A percentile compares a stretch with the other conserved stretches of the same genome.
phyloP scores from a whole-genome alignment of 371 early-diverging fungal species.

The Rhizopus delemar region DNA sequence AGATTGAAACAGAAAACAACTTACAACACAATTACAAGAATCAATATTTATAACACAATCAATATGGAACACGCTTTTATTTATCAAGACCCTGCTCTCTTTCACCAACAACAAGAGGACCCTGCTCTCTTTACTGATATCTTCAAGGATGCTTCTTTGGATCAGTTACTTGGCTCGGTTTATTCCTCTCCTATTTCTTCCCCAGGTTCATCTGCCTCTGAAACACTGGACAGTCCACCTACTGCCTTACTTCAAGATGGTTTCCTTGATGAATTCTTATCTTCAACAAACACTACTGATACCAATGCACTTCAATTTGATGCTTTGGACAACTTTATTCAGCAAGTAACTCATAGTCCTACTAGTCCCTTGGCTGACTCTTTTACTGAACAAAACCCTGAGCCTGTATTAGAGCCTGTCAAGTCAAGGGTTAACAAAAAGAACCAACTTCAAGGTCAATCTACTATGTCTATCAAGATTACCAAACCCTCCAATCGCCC shows the following conservation, averaged over 20 bases:
- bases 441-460: constrained; percentile 26
- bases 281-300: constrained; percentile 5
- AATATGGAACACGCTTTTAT: constrained; percentile 10
- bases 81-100: constrained; percentile 24
- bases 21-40: not conserved
- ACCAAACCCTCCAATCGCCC: constrained; percentile 32
- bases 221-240: constrained; percentile 26
- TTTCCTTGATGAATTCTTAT: constrained; percentile 26
- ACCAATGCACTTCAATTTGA: constrained; percentile 23
- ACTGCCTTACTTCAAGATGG: constrained; percentile 27
- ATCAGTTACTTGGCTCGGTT: constrained; percentile 21
- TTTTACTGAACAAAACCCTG: not conserved
- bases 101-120: constrained; percentile 16
- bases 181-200: constrained; percentile 24
- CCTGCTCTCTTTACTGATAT: constrained; percentile 26
- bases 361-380: no score
- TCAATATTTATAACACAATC: not conserved
- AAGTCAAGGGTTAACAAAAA: constrained; percentile 24
- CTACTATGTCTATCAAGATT: constrained; percentile 27
- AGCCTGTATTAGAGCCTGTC: constrained; percentile 3
- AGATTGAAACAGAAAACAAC: constrained; percentile 34
- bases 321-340: constrained; percentile 25
- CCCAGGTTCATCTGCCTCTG: constrained; percentile 26
- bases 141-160: constrained; percentile 29
- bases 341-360: not conserved